These are phyloP conservation scores for Singerocomus inundabilis DNA, from an alignment of 1,284 basidiomycete genomes.

Conservation along the genomic window DNA sequence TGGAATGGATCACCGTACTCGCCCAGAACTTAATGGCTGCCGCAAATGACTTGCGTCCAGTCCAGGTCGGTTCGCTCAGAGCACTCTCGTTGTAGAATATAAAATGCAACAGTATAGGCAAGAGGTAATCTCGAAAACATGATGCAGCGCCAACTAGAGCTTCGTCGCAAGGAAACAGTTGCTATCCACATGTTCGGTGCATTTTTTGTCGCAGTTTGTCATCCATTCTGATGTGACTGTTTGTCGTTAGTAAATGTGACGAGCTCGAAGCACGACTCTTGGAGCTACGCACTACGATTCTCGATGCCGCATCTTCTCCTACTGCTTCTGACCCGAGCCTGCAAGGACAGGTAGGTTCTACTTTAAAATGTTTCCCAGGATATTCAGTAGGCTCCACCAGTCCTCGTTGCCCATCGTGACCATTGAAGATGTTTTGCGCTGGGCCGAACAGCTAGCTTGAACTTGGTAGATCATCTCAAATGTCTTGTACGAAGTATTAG, in stretches of 20 bases:
- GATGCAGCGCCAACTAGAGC: constrained; percentile 71
- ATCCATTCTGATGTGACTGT: constrained; percentile 7
- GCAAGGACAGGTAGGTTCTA: constrained; percentile 17
- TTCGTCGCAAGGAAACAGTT: constrained; percentile 65
- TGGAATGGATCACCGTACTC: constrained; percentile 73
- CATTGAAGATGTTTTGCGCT: constrained; percentile 49
- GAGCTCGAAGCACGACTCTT: constrained; percentile 58
- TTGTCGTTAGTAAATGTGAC: constrained; percentile 58
- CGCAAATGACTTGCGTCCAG: constrained; percentile 76
- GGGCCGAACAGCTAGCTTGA: constrained; percentile 57
- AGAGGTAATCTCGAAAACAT: constrained; percentile 70
- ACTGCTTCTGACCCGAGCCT: constrained; percentile 1
- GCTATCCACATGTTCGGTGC: constrained; percentile 57
- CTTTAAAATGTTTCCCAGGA: neutral
- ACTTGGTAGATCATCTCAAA: constrained; percentile 4
- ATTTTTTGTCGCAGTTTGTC: neutral
- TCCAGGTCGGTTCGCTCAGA: constrained; percentile 50
- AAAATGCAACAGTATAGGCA: constrained; percentile 44
- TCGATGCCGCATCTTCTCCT: constrained; percentile 13
- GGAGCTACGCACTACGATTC: constrained; percentile 42
- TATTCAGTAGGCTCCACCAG: constrained; percentile 10
- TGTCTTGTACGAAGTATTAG: neutral
- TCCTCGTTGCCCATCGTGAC: constrained; percentile 19
- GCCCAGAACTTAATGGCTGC: constrained; percentile 82
- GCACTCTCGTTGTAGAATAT: neutral